A percentile compares a stretch with the other conserved stretches of the same genome.
These are phyloP conservation scores for Samsoniella hepiali DNA, from an alignment of 2,329 filamentous ascomycete genomes.

Conservation along the genomic window DNA sequence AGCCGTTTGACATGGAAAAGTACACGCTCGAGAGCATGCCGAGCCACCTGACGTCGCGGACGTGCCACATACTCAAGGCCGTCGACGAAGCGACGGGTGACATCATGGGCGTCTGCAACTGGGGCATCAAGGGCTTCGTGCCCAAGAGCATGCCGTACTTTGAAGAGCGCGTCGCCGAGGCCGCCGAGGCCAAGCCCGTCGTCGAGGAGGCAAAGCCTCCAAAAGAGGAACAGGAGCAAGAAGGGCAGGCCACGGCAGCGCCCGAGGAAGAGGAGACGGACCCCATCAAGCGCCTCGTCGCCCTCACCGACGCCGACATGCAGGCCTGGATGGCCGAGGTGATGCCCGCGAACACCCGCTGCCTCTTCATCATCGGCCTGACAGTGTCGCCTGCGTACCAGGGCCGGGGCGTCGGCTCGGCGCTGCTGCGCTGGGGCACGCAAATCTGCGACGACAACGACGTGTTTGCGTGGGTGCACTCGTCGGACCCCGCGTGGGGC, in stretches of 20 bases:
- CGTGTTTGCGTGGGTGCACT: constrained; percentile 35
- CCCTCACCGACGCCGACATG: constrained; percentile 31
- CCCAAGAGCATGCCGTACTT: constrained; percentile 25
- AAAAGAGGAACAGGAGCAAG: constrained; percentile 11
- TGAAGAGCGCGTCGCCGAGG: constrained; percentile 15
- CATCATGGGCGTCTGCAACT: constrained; percentile 31
- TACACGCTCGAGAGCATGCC: constrained; percentile 27
- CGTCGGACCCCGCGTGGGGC: constrained; percentile 31
- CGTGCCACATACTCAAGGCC: constrained; percentile 32
- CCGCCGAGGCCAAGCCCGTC: not conserved
- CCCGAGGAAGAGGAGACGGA: constrained; percentile 22
- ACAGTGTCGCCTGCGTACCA: constrained; percentile 32
- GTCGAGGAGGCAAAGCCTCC: not conserved
- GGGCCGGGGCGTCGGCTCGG: constrained; percentile 31
- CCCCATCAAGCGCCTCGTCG: constrained; percentile 29
- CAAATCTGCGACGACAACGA: constrained; percentile 28
- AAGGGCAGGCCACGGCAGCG: not conserved
- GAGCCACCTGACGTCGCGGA: constrained; percentile 24
- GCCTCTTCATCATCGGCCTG: constrained; percentile 32
- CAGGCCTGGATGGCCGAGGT: constrained; percentile 29
- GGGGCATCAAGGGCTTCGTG: constrained; percentile 32
- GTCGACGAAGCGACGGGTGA: constrained; percentile 29
- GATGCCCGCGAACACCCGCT: constrained; percentile 32
- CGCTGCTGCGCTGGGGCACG: constrained; percentile 33
- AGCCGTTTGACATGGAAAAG: constrained; percentile 29